Base-by-base conservation (phyloP, 139 green algal genomes). In the Coelastrella sp. region DNA sequence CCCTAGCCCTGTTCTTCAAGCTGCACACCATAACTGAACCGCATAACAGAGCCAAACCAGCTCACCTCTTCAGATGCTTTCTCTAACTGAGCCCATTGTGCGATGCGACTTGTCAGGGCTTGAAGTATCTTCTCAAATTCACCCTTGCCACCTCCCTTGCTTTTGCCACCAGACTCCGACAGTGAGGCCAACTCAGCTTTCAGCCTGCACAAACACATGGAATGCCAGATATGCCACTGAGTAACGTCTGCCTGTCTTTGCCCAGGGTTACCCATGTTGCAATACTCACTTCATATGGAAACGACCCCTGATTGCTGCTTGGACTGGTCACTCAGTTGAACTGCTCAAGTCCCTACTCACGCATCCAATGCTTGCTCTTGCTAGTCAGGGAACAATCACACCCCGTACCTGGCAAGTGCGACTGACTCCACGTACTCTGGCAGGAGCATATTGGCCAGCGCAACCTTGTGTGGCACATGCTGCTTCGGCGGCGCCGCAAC, bases 401-500 rank as follows among this genome's bases (percentile, higher is more conserved):
- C 5, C 13, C 7, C 83, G 10, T 17, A 88, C 83, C 83, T 80
- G 19, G 22, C 13, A 1, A 88, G 68, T 58, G 83, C 54, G 4
- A 73, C 54, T 17, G 66, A 71, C 7, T 88, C 65, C 3, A 88
- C 54, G 22, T 88, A 88, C 10, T 88, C 83, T 17, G 83, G 83
- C 83, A 80, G 83, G 54, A 88, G 83, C 83, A 88, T 88, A 32
- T 88, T 66, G 19, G 23, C 83, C 17, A 80, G 56, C 19, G 83
- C 54, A 11, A 88, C 19, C 20, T 66, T 80, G 20, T 88, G 83
- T 16, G 68, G 54, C 8, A 19, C n/a, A 22, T 61, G 77, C 77
- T 83, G 77, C 77, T 58, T 64, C 2, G 8, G 8, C 5, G 32
- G 77, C 5, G 2, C 77, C 7, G 54, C 2, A 61, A 8, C 74